Evolutionary conservation across 257 asterid genomes (phyloP).

Genomic region (Datura wrightii): DNA sequence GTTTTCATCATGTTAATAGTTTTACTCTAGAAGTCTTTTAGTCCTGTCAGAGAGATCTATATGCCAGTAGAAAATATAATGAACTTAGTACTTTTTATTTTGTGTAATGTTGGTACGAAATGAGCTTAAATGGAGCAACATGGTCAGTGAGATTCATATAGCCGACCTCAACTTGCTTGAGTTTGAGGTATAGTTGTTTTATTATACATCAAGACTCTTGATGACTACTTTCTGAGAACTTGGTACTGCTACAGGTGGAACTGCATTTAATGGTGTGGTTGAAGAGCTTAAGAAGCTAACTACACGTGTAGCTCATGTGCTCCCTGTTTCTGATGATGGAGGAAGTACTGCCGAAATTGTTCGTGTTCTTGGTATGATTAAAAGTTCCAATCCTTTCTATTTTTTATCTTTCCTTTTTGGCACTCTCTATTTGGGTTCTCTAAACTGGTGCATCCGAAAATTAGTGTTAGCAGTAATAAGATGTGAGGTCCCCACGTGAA

Average conservation of each 20-base stretch:
- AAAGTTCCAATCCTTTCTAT: background rate
- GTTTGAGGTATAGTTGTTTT: background rate
- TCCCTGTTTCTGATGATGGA: slow-evolving; percentile 98
- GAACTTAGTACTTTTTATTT: background rate
- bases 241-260: slow-evolving; percentile 70
- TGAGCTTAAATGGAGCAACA: background rate
- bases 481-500: background rate
- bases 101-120: background rate
- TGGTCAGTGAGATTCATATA: background rate
- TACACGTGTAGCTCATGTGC: slow-evolving; percentile 88
- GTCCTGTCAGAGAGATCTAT: background rate
- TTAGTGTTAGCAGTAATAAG: slow-evolving; percentile 13
- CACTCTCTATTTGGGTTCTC: background rate
- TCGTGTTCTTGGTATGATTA: slow-evolving; percentile 86
- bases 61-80: background rate
- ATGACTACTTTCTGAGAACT: slow-evolving; percentile 12
- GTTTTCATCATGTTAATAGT: background rate
- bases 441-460: background rate
- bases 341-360: slow-evolving; percentile 99
- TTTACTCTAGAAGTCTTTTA: background rate
- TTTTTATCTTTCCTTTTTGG: slow-evolving; percentile 20
- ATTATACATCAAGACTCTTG: slow-evolving; percentile 9
- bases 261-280: slow-evolving; percentile 95
- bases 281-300: slow-evolving; percentile 94
- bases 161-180: background rate